A percentile compares a stretch with the other conserved stretches of the same genome.
These are phyloP conservation scores for Clohesyomyces aquaticus DNA, from an alignment of 495 filamentous ascomycete genomes.

Conservation along the genomic window DNA sequence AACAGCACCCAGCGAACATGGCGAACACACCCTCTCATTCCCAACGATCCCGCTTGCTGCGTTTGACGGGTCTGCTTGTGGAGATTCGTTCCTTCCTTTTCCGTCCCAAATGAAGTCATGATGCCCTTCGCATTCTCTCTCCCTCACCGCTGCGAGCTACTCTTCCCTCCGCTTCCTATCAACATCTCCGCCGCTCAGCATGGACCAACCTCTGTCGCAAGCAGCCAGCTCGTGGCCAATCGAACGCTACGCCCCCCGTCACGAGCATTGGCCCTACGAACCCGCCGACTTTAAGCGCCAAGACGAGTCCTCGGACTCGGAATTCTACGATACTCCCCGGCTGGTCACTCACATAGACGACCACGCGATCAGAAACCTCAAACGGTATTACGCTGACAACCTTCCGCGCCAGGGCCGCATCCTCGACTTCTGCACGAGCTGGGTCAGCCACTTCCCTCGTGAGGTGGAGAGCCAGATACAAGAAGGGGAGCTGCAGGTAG, in stretches of 20 bases:
- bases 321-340: slow-evolving; percentile 49
- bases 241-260: slow-evolving; percentile 37
- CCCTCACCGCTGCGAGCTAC: neutral
- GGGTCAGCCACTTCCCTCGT: slow-evolving; percentile 51
- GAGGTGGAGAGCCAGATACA: slow-evolving; percentile 46
- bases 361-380: slow-evolving; percentile 47
- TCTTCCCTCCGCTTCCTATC: neutral
- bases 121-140: slow-evolving; percentile 1
- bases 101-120: neutral
- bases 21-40: too few species aligned
- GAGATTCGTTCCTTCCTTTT: too few species aligned
- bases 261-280: slow-evolving; percentile 45
- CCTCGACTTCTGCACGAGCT: slow-evolving; percentile 53
- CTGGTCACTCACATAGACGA: slow-evolving; percentile 55
- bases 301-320: slow-evolving; percentile 46
- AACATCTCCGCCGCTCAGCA: neutral
- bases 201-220: neutral
- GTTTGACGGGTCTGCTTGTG: too few species aligned
- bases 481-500: slow-evolving; percentile 57
- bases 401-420: slow-evolving; percentile 45
- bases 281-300: slow-evolving; percentile 44
- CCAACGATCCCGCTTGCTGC: too few species aligned
- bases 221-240: slow-evolving; percentile 26
- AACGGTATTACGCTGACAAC: slow-evolving; percentile 45
- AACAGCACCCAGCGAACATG: too few species aligned